phyloP scores from a whole-genome alignment of 1,284 basidiomycete species.

The Flammula alnicola region DNA sequence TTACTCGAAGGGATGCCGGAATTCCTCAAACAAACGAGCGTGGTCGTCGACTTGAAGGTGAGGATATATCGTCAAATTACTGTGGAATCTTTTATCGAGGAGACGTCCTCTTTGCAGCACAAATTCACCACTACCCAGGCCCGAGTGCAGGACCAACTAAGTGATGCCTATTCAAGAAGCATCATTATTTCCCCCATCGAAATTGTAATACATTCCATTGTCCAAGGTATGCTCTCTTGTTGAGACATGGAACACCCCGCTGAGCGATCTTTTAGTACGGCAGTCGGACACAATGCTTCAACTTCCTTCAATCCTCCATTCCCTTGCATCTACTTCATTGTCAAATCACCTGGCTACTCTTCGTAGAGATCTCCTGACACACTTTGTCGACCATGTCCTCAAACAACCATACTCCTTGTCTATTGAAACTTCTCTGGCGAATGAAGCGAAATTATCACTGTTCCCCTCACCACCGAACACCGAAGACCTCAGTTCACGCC shows the following conservation, averaged over 20 bases:
- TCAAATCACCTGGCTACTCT: constrained; percentile 59
- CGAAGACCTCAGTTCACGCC: constrained; percentile 42
- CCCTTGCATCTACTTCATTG: constrained; percentile 60
- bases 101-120: constrained; percentile 45
- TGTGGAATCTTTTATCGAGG: constrained; percentile 11
- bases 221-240: constrained; percentile 52
- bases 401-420: constrained; percentile 53
- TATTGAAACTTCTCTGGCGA: constrained; percentile 34
- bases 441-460: constrained; percentile 51
- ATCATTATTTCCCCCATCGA: constrained; percentile 54
- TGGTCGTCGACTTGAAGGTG: constrained; percentile 65
- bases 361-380: constrained; percentile 63
- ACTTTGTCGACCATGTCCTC: constrained; percentile 64
- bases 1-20: constrained; percentile 53
- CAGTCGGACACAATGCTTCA: constrained; percentile 54
- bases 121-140: constrained; percentile 59
- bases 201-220: constrained; percentile 52
- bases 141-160: constrained; percentile 71
- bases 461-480: constrained; percentile 49
- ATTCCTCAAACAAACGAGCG: constrained; percentile 53
- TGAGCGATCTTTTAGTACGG: constrained; percentile 48
- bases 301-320: constrained; percentile 60
- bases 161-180: constrained; percentile 66
- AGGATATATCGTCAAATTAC: constrained; percentile 20
- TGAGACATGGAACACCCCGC: neutral